Percentiles rank a stretch among this genome's conserved stretches.
Evolutionary conservation across 2,329 filamentous ascomycete species (phyloP).

Genomic region (Exophiala spinifera): DNA sequence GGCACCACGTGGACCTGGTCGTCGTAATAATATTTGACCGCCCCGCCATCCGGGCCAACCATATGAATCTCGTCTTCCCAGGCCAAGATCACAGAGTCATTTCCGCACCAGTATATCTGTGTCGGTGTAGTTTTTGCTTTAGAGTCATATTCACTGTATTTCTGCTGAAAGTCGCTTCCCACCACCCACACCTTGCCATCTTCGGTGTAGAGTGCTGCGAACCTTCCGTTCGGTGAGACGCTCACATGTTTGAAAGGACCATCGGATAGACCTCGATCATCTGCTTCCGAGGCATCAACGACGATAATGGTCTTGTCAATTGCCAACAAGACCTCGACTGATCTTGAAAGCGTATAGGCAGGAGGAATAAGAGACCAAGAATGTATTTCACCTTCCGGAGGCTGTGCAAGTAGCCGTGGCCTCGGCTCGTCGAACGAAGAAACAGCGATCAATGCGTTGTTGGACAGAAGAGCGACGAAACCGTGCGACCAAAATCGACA

Average conservation of each 20-base stretch:
- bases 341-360: conserved; percentile 81
- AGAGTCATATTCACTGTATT: conserved; percentile 87
- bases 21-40: conserved; percentile 79
- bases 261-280: conserved; percentile 85
- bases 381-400: conserved; percentile 74
- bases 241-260: conserved; percentile 88
- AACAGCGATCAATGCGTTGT: conserved; percentile 85
- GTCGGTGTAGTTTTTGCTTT: conserved; percentile 79
- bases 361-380: conserved; percentile 90
- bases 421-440: conserved; percentile 86
- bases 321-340: conserved; percentile 86
- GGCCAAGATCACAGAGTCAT: conserved; percentile 85
- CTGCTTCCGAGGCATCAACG: conserved; percentile 82
- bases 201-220: conserved; percentile 80
- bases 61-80: conserved; percentile 98
- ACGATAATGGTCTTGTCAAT: conserved; percentile 81
- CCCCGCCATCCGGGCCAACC: conserved; percentile 77
- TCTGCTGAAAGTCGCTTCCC: conserved; percentile 89
- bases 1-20: conserved; percentile 84
- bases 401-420: conserved; percentile 73
- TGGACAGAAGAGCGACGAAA: conserved; percentile 86
- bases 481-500: conserved; percentile 89
- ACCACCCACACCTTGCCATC: conserved; percentile 88
- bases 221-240: conserved; percentile 87
- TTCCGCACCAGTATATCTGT: conserved; percentile 93